Evolutionary conservation across 176 grass and related monocot species (phyloP).

Genomic region (Carex littledalei): DNA sequence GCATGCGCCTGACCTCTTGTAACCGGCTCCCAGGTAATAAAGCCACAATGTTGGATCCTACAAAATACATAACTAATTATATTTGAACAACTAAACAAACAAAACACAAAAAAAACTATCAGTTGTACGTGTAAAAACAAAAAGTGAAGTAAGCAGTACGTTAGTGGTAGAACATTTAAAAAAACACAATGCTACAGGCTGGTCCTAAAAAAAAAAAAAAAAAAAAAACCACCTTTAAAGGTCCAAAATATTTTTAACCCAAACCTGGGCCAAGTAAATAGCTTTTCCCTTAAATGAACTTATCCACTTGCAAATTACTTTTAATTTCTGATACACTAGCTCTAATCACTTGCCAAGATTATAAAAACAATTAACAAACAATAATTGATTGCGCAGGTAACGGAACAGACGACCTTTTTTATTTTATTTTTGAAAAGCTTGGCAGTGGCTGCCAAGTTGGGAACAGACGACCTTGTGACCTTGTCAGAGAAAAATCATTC

Average conservation of each 20-base stretch:
- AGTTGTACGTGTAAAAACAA: not conserved
- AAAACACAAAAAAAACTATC: not conserved
- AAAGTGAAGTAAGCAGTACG: not conserved
- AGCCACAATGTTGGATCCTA: constrained; percentile 72
- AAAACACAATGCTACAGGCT: not conserved
- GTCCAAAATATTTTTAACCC: not conserved
- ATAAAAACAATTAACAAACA: not conserved
- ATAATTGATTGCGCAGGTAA: not conserved
- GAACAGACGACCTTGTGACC: not conserved
- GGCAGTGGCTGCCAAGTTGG: too few relatives aligned
- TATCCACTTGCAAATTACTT: not conserved
- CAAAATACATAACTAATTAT: constrained; percentile 15
- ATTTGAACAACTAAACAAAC: not conserved
- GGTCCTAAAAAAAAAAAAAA: not conserved
- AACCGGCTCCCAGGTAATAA: constrained; percentile 91
- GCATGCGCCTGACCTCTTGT: constrained; percentile 84
- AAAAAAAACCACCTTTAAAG: not conserved
- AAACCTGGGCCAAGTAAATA: not conserved
- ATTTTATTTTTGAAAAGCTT: too few relatives aligned
- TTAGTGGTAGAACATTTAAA: not conserved
- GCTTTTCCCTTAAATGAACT: not conserved
- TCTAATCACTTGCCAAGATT: not conserved
- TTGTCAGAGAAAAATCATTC: not conserved
- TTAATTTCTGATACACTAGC: not conserved
- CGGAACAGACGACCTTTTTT: not conserved